A percentile compares a stretch with the other conserved stretches of the same genome.
Evolutionary conservation across 2,329 filamentous ascomycete genomes (phyloP).

Genomic region (Colletotrichum sp.): DNA sequence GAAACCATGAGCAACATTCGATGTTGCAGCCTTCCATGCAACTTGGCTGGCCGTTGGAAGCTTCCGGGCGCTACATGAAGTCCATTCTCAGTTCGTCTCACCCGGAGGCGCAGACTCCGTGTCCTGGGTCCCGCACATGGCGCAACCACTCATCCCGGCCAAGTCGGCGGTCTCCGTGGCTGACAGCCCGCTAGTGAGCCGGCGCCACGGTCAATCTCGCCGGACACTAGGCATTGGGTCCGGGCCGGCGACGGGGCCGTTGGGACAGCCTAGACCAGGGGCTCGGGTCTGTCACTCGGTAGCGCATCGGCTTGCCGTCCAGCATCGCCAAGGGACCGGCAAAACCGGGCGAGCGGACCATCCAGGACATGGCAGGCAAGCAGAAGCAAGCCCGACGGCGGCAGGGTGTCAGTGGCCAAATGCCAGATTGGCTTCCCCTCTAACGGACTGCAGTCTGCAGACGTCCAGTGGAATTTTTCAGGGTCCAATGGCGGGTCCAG

Average conservation of each 20-base stretch:
- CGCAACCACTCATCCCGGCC: background rate
- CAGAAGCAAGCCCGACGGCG: background rate
- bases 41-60: background rate
- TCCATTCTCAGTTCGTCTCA: background rate
- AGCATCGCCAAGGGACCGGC: background rate
- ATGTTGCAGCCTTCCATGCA: background rate
- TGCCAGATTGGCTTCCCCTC: constrained; percentile 8
- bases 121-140: background rate
- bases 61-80: no score
- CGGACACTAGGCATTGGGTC: background rate
- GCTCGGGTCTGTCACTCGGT: background rate
- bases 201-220: background rate
- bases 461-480: background rate
- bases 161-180: background rate
- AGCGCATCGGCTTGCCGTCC: background rate
- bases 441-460: constrained; percentile 13
- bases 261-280: background rate
- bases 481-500: constrained; percentile 13
- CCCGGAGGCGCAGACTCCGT: background rate
- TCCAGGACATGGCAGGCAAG: background rate
- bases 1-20: background rate
- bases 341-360: background rate
- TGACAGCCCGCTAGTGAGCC: background rate
- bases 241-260: background rate
- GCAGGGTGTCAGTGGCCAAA: constrained; percentile 15